These are phyloP conservation scores for Blastobotrys indianensis DNA, from an alignment of 1,139 yeast species.

Conservation along the genomic window DNA sequence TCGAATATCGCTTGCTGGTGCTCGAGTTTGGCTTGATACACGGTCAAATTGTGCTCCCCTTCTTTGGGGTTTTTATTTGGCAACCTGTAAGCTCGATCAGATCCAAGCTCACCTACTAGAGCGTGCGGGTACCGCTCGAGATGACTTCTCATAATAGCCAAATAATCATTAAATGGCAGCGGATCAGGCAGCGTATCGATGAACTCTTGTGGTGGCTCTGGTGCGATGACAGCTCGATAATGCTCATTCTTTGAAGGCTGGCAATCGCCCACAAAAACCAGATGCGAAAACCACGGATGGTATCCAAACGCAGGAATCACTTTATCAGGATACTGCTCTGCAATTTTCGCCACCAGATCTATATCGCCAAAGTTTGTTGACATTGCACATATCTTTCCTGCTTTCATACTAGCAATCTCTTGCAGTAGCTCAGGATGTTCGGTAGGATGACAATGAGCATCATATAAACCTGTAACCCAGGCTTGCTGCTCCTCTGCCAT, in stretches of 20 bases:
- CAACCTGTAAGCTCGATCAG: conserved; percentile 69
- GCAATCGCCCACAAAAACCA: conserved; percentile 39
- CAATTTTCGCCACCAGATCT: conserved; percentile 30
- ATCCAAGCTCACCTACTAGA: conserved; percentile 80
- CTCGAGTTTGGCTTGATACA: conserved; percentile 47
- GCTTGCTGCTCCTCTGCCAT: background rate
- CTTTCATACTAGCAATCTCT: conserved; percentile 19
- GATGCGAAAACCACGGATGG: conserved; percentile 87
- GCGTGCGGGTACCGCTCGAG: conserved; percentile 28
- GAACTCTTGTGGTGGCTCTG: conserved; percentile 39
- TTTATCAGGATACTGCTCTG: conserved; percentile 27
- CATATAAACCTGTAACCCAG: conserved; percentile 31
- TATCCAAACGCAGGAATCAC: conserved; percentile 68
- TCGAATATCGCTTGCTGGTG: conserved; percentile 60
- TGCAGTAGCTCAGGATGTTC: conserved; percentile 26
- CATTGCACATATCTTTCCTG: conserved; percentile 32
- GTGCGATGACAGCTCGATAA: conserved; percentile 47
- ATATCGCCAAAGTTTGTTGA: conserved; percentile 37
- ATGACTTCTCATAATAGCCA: conserved; percentile 33
- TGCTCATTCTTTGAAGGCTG: conserved; percentile 36
- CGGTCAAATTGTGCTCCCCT: conserved; percentile 34
- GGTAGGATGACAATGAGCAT: conserved; percentile 61
- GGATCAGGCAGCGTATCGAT: conserved; percentile 59
- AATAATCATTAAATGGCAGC: conserved; percentile 38
- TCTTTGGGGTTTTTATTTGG: conserved; percentile 36